Conservation (phyloP, 2,329 filamentous ascomycete species). For the Trichophyton equinum region DNA sequence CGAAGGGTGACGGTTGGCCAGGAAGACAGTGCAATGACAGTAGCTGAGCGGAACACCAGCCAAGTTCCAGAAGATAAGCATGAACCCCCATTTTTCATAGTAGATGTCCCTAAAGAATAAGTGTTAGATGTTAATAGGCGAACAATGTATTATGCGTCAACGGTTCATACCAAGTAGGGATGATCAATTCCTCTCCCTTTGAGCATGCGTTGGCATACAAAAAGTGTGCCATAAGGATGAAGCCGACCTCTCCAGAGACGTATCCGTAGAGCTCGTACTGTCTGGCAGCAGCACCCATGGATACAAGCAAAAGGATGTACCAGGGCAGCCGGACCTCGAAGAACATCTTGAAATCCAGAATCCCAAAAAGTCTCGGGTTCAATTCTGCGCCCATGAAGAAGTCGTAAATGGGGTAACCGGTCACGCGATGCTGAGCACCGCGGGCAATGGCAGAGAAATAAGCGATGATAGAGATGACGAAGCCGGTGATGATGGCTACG, state of each 20-base stretch:
- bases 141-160: background rate
- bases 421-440: slow-evolving; percentile 85
- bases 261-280: slow-evolving; percentile 80
- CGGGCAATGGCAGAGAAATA: slow-evolving; percentile 74
- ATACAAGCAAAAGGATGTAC: slow-evolving; percentile 76
- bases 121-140: background rate
- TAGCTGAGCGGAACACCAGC: slow-evolving; percentile 83
- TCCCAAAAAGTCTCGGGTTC: slow-evolving; percentile 72
- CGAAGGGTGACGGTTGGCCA: slow-evolving; percentile 68
- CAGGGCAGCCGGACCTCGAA: slow-evolving; percentile 85
- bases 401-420: slow-evolving; percentile 66
- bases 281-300: slow-evolving; percentile 61
- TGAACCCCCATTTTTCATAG: slow-evolving; percentile 93
- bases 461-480: slow-evolving; percentile 66
- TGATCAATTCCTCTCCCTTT: slow-evolving; percentile 84
- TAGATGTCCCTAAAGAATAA: slow-evolving; percentile 64
- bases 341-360: slow-evolving; percentile 90
- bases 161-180: slow-evolving; percentile 57
- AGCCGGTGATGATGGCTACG: slow-evolving; percentile 85
- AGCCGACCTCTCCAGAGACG: slow-evolving; percentile 70
- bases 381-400: slow-evolving; percentile 87
- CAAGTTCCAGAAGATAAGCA: slow-evolving; percentile 96
- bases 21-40: slow-evolving; percentile 84
- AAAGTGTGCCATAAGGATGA: slow-evolving; percentile 80
- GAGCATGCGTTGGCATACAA: slow-evolving; percentile 85